Evolutionary conservation across 257 asterid species (phyloP), one percentile per base, ranked within the genome.

Genomic region (Eustoma russellianum): DNA sequence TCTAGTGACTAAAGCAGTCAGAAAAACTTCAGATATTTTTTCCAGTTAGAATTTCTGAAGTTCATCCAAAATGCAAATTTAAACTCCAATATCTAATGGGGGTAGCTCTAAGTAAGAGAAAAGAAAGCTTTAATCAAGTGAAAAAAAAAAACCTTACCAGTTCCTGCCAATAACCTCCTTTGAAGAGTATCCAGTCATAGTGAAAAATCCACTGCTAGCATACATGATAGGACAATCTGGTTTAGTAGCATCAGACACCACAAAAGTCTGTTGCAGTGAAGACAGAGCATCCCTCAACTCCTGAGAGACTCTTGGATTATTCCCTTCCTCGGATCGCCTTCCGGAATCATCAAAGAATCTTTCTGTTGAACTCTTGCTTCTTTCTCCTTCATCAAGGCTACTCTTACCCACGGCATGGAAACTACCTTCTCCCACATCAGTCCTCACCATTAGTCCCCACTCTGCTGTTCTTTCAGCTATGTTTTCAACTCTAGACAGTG

Each of bases 161-260:
- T 87, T 91, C 69, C 52, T 82, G 64, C 98, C 98, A 55, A 91
- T 62, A 56, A 91, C 70, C 71, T 91, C 98, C 66, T 86, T 75
- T 16, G 83, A 72, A 43, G 96, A 75, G 73, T 91, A 91, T 53
- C 98, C 98, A 33, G 98, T 91, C 86, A 87, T 82, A 34, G 69
- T 68, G 73, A 87, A 91, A 62, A 91, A 91, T 60, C 98, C 98
- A 64, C 94, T 80, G 68, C 98, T 91, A 41, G 95, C 95, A 74
- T 82, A 91, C 80, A 91, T 60, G 38, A 91, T 91, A 4, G 96
- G 98, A 70, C 92, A 82, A 30, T 91, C 98, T 0, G 92, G 96
- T 69, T 87, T 91, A 1, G 98, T 87, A 6, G 96, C 95, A 77
- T 91, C 98, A 5, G 98, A 91, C 45, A 91, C 98, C 2, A 87